Evolutionary conservation across 2,329 filamentous ascomycete genomes (phyloP), one percentile per base, ranked within the genome.

Genomic region (Beauveria scarabaeidicola): DNA sequence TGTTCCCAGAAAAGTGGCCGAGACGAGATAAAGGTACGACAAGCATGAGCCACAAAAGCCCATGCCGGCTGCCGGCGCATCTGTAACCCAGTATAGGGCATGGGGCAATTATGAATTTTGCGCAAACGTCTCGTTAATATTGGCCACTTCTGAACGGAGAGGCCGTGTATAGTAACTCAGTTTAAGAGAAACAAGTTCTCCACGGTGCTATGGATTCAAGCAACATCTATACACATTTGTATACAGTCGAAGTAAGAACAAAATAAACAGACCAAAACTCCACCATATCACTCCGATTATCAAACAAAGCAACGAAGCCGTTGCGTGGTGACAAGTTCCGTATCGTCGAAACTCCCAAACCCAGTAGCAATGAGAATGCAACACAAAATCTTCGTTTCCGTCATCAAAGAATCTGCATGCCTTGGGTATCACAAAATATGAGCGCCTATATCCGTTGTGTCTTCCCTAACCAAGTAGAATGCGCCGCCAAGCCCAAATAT

Each of bases 1-100:
- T 71, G 78, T 82, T 56, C 87, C 90, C 52, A 73, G 75, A 53
- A 75, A 80, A 61, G 73, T 77, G n/a, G 68, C 75, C 43, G 71
- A 75, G 48, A 61, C 69, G 36, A 73, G 70, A 62, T 73, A 67
- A 64, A 29, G 9, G 21, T 19, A 23, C 29, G 19, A 29, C 27
- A 57, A 17, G 23, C 13, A 29, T 41, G 15, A 48, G 46, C 41
- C 13, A 17, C 40, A 19, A 13, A 8, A 23, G 11, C 2, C 8
- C 7, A 21, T 15, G 5, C 10, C 21, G 15, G 40, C 17, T 25
- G 21, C 25, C 6, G 7, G 19, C 53, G 44, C 44, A 40, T 29
- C 38, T 52, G 48, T 40, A 52, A 27, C 52, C 29, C 29, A 46
- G 25, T 6, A 19, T 32, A 40, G 6, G 11, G 17, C 15, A 48